A percentile compares a stretch with the other conserved stretches of the same genome.
These are phyloP conservation scores for Pseudocercospora fuligena DNA, from an alignment of 2,329 filamentous ascomycete species.

Conservation along the genomic window DNA sequence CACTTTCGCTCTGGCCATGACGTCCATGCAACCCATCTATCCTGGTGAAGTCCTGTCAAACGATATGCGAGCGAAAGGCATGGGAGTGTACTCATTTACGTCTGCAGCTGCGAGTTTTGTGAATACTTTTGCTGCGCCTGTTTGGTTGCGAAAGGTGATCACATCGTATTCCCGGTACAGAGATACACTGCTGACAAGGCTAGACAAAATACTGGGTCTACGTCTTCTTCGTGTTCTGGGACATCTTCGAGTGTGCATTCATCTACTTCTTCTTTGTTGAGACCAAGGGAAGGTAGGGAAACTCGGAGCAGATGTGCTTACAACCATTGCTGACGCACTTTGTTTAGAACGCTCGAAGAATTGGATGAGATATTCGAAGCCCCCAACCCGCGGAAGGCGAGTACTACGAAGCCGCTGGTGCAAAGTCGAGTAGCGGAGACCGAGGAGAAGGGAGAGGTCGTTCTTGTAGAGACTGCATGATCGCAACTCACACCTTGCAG, in stretches of 20 bases:
- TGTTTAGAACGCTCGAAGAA: not conserved
- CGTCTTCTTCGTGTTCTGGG: constrained; percentile 31
- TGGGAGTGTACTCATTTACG: constrained; percentile 47
- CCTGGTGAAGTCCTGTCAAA: constrained; percentile 49
- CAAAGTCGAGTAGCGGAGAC: not conserved
- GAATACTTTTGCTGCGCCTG: constrained; percentile 28
- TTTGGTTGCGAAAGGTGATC: constrained; percentile 13
- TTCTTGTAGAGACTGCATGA: too few species aligned
- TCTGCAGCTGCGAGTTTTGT: constrained; percentile 48
- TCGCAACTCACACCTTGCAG: too few species aligned
- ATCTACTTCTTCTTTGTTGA: constrained; percentile 42
- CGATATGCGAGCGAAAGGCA: constrained; percentile 47
- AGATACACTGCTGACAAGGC: not conserved
- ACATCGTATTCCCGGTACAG: not conserved
- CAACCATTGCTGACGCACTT: not conserved
- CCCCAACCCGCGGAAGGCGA: not conserved
- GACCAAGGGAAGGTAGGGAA: constrained; percentile 31
- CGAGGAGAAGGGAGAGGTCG: not conserved
- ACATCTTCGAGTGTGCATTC: constrained; percentile 33
- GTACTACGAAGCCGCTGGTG: not conserved
- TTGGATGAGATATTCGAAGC: not conserved
- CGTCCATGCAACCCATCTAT: constrained; percentile 34
- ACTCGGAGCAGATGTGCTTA: not conserved
- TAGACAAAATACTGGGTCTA: constrained; percentile 20
- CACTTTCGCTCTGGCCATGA: constrained; percentile 36